Base-by-base conservation (phyloP, 2,329 filamentous ascomycete species). In the Atkinsonella hypoxylon region DNA sequence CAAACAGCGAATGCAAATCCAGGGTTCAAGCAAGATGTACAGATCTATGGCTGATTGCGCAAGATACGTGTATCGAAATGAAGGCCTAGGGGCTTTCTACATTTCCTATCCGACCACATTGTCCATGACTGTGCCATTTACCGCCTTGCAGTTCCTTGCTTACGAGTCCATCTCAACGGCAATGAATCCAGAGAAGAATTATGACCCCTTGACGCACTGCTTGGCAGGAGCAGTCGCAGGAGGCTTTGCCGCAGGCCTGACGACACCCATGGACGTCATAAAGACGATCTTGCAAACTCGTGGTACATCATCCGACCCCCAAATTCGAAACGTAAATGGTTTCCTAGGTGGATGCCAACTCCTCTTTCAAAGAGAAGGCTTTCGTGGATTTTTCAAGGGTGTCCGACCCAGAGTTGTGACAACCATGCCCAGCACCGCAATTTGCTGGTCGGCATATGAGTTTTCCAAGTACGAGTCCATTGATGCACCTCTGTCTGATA, bases 1-100 rank as follows among this genome's bases (percentile, higher is more conserved):
- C 74, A 98, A 98, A 72, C 93, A 98, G 69, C 87, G 93, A 61
- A 98, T 98, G 93, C 93, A 98, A 69, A 87, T 98, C 53, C 88
- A 95, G 66, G 87, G 93, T 62, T 97, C 91, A n/a, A 82, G 83
- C 58, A 81, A 79, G 59, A 82, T 84, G 72, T 95, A 97, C 72
- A 85, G 83, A 61, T 89, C 86, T 20, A 84, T 97, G 70, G 66
- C 77, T 51, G 85, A 96, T 64, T 98, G 93, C 74, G 91, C 91
- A 51, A 81, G 78, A 64, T 85, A 88, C 58, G 85, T 98, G 54
- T 95, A 95, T 71, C 81, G 78, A 61, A 84, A 81, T 48, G 93
- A 98, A 70, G 93, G 93, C 49, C 67, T 97, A 44, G 79, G 82
- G 48, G 91, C 93, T 50, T 98, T 98, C 72, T 98, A 98, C 73